Evolutionary conservation across 768 basidiomycete genomes (phyloP).

Genomic region (Phanerochaete carnosa): DNA sequence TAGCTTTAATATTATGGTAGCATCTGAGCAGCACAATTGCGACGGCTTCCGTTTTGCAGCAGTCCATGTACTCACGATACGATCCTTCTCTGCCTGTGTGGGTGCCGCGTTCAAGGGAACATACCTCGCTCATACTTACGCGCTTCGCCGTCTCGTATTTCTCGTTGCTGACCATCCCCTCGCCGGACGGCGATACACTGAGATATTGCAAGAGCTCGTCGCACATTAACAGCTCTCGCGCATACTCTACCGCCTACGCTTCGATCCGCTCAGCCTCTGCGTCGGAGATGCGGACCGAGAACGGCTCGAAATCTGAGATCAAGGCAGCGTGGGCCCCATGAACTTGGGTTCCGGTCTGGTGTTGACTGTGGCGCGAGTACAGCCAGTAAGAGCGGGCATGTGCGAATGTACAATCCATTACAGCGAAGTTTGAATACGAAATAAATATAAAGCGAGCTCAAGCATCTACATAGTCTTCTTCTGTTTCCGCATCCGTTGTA

Average conservation of each 20-base stretch:
- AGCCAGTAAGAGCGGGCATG: too few relatives aligned
- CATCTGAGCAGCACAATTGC: too few relatives aligned
- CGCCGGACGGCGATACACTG: background rate
- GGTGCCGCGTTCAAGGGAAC: background rate
- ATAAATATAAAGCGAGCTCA: conserved; percentile 3
- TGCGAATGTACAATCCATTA: background rate
- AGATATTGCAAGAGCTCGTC: background rate
- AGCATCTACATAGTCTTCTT: conserved; percentile 10
- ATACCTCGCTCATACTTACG: background rate
- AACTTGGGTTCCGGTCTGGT: too few relatives aligned
- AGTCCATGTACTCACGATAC: too few relatives aligned
- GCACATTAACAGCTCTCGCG: background rate
- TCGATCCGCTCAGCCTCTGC: background rate
- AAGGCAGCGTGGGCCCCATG: too few relatives aligned
- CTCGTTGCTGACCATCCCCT: background rate
- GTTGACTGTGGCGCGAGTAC: too few relatives aligned
- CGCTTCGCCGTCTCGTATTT: too few relatives aligned
- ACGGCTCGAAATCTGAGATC: background rate
- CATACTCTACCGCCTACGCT: background rate
- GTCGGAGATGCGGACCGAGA: background rate
- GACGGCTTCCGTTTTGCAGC: too few relatives aligned
- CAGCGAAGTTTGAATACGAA: background rate
- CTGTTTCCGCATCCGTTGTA: conserved; percentile 3
- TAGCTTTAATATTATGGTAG: too few relatives aligned
- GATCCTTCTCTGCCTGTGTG: background rate